Conservation (phyloP, 345 rosid genomes). For the Abelmoschus esculentus region DNA sequence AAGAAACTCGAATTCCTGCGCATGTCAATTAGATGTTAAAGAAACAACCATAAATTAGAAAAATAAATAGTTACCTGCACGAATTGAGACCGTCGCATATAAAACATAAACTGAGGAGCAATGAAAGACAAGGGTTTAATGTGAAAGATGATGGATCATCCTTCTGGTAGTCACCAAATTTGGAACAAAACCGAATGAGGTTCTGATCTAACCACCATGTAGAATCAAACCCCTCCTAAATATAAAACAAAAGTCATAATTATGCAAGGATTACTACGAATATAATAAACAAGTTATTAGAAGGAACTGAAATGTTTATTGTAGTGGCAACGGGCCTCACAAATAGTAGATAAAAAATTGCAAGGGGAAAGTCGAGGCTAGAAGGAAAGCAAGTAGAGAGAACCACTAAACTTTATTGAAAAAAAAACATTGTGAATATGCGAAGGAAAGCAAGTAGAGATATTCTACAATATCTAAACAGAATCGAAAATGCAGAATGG, state of each 20-base stretch:
- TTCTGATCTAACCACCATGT: constrained; percentile 96
- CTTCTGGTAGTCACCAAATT: constrained; percentile 91
- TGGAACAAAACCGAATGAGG: constrained; percentile 87
- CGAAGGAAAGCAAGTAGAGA: not conserved
- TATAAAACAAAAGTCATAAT: constrained; percentile 10
- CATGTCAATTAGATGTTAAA: constrained; percentile 4
- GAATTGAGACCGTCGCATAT: constrained; percentile 91
- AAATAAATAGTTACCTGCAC: constrained; percentile 55
- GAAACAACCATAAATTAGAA: not conserved
- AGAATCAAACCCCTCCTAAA: constrained; percentile 20
- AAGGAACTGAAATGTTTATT: not conserved
- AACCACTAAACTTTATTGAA: not conserved
- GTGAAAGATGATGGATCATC: too few relatives aligned
- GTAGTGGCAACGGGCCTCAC: not conserved
- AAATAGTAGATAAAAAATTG: not conserved
- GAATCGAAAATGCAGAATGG: not conserved
- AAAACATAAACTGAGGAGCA: constrained; percentile 97
- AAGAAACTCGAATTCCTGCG: not conserved
- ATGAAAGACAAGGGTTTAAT: constrained; percentile 24
- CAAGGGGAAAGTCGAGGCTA: not conserved
- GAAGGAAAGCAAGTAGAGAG: not conserved
- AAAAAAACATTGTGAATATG: not conserved
- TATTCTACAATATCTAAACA: not conserved
- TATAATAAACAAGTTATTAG: not conserved
- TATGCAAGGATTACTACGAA: not conserved